phyloP scores from a whole-genome alignment of 306 rosid species.

The Gastrolobium bilobum region DNA sequence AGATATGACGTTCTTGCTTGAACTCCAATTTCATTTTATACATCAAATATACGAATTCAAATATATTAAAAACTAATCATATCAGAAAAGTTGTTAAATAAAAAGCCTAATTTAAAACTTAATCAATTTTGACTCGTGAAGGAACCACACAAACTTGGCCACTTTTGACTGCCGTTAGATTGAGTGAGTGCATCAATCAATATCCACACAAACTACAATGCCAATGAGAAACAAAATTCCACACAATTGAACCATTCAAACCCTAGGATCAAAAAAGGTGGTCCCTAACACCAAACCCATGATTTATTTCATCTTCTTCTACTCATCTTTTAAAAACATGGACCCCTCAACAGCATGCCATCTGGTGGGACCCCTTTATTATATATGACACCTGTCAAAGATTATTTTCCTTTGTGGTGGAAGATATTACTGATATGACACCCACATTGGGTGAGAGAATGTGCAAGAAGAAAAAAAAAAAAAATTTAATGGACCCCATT shows the following conservation, averaged over 20 bases:
- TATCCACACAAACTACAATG: slow-evolving; percentile 61
- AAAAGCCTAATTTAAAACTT: slow-evolving; percentile 11
- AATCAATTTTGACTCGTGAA: slow-evolving; percentile 9
- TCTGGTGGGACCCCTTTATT: slow-evolving; percentile 61
- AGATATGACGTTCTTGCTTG: not conserved
- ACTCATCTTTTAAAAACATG: slow-evolving; percentile 42
- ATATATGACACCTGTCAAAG: slow-evolving; percentile 48
- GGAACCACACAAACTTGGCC: not conserved
- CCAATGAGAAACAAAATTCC: slow-evolving; percentile 46
- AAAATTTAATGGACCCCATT: not conserved
- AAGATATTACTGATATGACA: slow-evolving; percentile 51
- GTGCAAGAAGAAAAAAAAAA: slow-evolving; percentile 44
- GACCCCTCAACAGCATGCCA: slow-evolving; percentile 70
- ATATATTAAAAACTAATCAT: not conserved
- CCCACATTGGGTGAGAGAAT: slow-evolving; percentile 52
- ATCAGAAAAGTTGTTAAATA: not conserved
- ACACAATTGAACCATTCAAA: slow-evolving; percentile 60
- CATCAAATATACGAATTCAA: not conserved
- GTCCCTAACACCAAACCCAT: slow-evolving; percentile 65
- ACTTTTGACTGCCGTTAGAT: slow-evolving; percentile 36
- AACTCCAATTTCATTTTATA: slow-evolving; percentile 8
- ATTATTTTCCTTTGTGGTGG: slow-evolving; percentile 50
- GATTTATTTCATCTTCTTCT: slow-evolving; percentile 54
- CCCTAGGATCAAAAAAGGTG: slow-evolving; percentile 49
- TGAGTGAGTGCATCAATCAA: slow-evolving; percentile 50